Base-by-base conservation (phyloP, 2,329 filamentous ascomycete genomes). In the Trichoderma sp. region DNA sequence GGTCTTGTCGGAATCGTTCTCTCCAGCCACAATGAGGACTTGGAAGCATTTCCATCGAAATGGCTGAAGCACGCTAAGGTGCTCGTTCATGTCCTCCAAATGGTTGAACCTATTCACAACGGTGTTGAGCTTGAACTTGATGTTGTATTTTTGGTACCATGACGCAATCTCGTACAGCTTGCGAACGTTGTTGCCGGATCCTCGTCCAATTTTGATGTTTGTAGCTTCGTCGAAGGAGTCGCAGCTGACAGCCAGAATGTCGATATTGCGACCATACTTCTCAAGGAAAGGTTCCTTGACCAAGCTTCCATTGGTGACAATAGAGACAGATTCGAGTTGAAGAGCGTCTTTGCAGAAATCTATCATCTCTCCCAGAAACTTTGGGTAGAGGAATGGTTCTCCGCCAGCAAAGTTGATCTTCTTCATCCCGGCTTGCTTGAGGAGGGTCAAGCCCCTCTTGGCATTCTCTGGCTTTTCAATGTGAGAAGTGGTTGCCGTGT, bases 1-100 rank as follows among this genome's bases (percentile, higher is more conserved):
- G 23, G 63, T 39, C 7, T 53, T 17, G 17, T 55, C 30, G 3
- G 63, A 66, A 30, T 66, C 63, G 6, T 66, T 66, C 23, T 66
- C 63, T 34, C 63, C 47, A 1, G 39, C 47, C 6, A 66, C 63
- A 26, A 66, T 66, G 28, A 66, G 23, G 13, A 66, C 63, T 28
- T 66, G 63, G 15, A 66, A 66, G 47, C 47, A 66, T 11, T 66
- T 66, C 47, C 63, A 66, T 34, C 63, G 43, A 5, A 66, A 66
- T 28, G 63, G 63, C 63, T 55, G 43, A 9, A 66, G 63, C 0
- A 13, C 30, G 6, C 13, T 23, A n/a, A 66, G 15, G 9, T 66
- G 47, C 4, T 36, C 8, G 6, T 55, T 66, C 30, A 66, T 66
- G 4, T 66, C 32, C 7, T 55, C 63, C 20, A 66, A 5, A 4